These are phyloP conservation scores for Escovopsis sp. DNA, from an alignment of 2,329 filamentous ascomycete genomes.

Conservation along the genomic window DNA sequence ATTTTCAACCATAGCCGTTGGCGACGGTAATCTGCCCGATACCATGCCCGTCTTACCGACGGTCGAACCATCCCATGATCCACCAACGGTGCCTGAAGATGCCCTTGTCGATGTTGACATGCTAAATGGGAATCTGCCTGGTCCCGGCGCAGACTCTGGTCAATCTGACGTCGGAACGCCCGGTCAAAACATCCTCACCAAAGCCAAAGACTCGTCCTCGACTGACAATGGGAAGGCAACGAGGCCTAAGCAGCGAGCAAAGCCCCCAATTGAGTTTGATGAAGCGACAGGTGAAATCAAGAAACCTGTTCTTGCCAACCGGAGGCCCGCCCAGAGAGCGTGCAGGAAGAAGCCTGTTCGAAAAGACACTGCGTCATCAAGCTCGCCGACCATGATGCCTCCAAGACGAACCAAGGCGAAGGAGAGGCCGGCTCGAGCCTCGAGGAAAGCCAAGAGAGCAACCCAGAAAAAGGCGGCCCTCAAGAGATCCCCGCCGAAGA, in stretches of 20 bases:
- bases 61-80: slow-evolving; percentile 6
- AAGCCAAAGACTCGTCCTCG: background rate
- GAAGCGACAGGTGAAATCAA: slow-evolving; percentile 15
- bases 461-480: background rate
- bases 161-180: background rate
- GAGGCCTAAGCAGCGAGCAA: slow-evolving; percentile 20
- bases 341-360: slow-evolving; percentile 7
- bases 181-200: background rate
- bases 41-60: background rate
- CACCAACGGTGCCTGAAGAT: slow-evolving; percentile 13
- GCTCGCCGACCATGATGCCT: slow-evolving; percentile 6
- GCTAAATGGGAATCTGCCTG: too few relatives aligned
- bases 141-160: background rate
- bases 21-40: slow-evolving; percentile 1
- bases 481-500: slow-evolving; percentile 2
- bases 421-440: background rate
- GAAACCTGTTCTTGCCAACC: slow-evolving; percentile 3
- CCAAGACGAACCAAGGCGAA: background rate
- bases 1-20: background rate
- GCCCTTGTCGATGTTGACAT: slow-evolving; percentile 9
- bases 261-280: slow-evolving; percentile 20
- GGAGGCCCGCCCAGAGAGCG: background rate
- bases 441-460: background rate
- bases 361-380: slow-evolving; percentile 6
- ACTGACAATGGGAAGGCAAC: slow-evolving; percentile 2